A percentile compares a stretch with the other conserved stretches of the same genome.
Evolutionary conservation across 108 stramenopile species (phyloP).

Genomic region (Nitzschia sp.): DNA sequence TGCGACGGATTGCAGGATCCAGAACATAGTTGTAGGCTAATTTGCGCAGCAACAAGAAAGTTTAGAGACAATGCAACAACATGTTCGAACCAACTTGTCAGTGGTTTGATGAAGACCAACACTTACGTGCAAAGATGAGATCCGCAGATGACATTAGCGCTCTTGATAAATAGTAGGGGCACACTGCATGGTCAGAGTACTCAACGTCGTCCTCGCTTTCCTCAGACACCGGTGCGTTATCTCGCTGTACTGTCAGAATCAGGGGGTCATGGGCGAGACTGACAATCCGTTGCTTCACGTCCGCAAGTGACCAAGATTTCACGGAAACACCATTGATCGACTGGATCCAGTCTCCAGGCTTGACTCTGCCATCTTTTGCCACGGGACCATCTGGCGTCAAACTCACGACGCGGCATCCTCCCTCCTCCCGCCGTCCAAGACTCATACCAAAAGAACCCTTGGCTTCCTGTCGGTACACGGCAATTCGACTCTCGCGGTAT

Average conservation of each 20-base stretch:
- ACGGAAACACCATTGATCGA: constrained; percentile 54
- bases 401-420: constrained; percentile 30
- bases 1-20: constrained; percentile 79
- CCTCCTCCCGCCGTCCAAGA: constrained; percentile 20
- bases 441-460: constrained; percentile 50
- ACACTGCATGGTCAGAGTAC: constrained; percentile 65
- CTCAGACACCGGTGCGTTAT: background rate
- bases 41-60: background rate
- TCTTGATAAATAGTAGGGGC: constrained; percentile 89
- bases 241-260: constrained; percentile 45
- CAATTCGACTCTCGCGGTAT: constrained; percentile 45
- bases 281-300: constrained; percentile 27
- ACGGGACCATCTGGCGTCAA: constrained; percentile 34
- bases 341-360: constrained; percentile 53
- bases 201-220: constrained; percentile 3
- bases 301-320: constrained; percentile 14
- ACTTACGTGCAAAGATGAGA: constrained; percentile 75
- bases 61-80: too few relatives aligned
- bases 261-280: constrained; percentile 44
- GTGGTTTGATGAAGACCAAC: too few relatives aligned
- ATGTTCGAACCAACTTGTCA: too few relatives aligned
- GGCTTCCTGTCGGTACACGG: constrained; percentile 56
- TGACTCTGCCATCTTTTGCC: constrained; percentile 38
- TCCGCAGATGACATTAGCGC: constrained; percentile 70
- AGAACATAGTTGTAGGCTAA: constrained; percentile 94